phyloP scores from a whole-genome alignment of 495 filamentous ascomycete genomes.

The Talaromyces wortmannii region DNA sequence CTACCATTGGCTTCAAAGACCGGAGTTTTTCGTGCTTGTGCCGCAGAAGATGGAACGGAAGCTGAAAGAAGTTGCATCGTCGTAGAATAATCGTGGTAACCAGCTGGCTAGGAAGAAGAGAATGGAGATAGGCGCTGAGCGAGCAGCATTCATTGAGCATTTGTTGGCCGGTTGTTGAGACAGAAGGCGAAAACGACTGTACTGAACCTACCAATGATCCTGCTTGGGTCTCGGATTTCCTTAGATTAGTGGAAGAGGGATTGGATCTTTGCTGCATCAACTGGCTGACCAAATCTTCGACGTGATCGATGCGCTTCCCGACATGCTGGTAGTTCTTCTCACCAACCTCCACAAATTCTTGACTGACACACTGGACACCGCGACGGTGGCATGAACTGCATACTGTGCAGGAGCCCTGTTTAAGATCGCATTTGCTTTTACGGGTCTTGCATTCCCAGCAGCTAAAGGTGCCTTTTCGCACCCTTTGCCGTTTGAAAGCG shows the following conservation, averaged over 20 bases:
- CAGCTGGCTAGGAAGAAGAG: constrained; percentile 7
- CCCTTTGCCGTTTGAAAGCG: constrained; percentile 15
- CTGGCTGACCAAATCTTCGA: constrained; percentile 14
- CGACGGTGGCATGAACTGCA: constrained; percentile 34
- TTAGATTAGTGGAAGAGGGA: not conserved
- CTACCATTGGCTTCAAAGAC: not conserved
- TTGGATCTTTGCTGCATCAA: constrained; percentile 2
- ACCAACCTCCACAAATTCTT: constrained; percentile 7
- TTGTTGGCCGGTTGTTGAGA: constrained; percentile 9
- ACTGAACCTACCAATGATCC: too few species aligned
- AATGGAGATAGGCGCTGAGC: constrained; percentile 8
- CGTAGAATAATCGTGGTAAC: constrained; percentile 6
- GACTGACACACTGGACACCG: constrained; percentile 13
- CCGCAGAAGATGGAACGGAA: constrained; percentile 9
- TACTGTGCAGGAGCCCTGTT: constrained; percentile 10
- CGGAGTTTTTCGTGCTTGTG: not conserved
- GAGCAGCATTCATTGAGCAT: constrained; percentile 7
- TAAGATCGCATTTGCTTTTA: constrained; percentile 27
- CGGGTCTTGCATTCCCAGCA: constrained; percentile 35
- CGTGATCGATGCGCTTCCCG: constrained; percentile 10
- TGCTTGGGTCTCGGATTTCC: too few species aligned
- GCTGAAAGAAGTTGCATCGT: constrained; percentile 6
- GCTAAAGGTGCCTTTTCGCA: constrained; percentile 28
- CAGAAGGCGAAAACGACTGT: not conserved
- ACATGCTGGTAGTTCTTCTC: not conserved